These are phyloP conservation scores for Talaromyces sp. DNA, from an alignment of 2,329 filamentous ascomycete genomes.

Conservation along the genomic window DNA sequence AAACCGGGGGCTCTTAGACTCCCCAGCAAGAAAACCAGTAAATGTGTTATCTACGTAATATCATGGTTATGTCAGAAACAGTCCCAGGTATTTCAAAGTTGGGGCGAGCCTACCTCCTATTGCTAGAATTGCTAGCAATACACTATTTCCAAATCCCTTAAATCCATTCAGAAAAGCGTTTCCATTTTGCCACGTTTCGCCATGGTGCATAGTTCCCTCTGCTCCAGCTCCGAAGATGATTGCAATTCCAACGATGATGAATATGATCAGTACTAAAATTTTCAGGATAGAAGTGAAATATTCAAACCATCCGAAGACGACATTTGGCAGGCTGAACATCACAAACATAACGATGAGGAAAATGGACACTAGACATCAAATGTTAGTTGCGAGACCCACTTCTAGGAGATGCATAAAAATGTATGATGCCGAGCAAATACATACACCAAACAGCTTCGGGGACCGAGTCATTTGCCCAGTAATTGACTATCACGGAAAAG, in stretches of 20 bases:
- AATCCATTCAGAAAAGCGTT: conserved; percentile 32
- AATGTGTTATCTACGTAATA: conserved; percentile 23
- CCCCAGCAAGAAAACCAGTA: conserved; percentile 30
- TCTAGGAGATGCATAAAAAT: too few species aligned
- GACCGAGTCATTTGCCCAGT: conserved; percentile 16
- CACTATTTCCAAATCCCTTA: conserved; percentile 26
- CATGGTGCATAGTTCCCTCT: conserved; percentile 24
- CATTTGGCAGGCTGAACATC: conserved; percentile 24
- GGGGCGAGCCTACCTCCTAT: conserved; percentile 14
- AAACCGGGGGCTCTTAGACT: conserved; percentile 29
- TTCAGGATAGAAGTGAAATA: conserved; percentile 32
- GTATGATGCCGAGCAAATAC: neutral
- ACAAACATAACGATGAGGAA: conserved; percentile 15
- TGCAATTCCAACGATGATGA: conserved; percentile 32
- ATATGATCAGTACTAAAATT: conserved; percentile 31
- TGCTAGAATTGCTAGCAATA: conserved; percentile 24
- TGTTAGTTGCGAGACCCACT: neutral
- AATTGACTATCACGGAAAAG: conserved; percentile 18
- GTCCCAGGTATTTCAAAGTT: too few species aligned
- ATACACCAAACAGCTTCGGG: conserved; percentile 2
- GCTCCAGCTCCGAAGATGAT: conserved; percentile 37
- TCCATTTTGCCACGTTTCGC: conserved; percentile 27
- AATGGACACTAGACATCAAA: conserved; percentile 14
- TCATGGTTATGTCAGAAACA: neutral
- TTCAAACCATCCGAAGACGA: conserved; percentile 33